Conservation (phyloP, 2,329 filamentous ascomycete genomes). For the Scedosporium apiospermum region DNA sequence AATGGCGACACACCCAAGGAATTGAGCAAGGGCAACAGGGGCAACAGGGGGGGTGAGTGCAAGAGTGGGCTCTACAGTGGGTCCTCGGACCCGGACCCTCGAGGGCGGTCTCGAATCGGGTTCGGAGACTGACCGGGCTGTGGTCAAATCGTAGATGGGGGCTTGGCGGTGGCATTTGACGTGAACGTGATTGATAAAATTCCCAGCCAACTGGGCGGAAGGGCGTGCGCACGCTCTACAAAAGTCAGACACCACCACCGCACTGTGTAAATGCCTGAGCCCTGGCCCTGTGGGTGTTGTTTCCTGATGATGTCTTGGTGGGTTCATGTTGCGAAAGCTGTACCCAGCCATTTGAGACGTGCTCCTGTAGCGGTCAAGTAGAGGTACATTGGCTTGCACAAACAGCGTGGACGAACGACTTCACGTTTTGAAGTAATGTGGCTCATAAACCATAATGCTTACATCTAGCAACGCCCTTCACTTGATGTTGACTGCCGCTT, state of each 20-base stretch:
- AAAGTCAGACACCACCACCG: neutral
- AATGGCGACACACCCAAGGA: no score
- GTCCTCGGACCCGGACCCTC: neutral
- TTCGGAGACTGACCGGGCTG: neutral
- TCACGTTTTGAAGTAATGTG: no score
- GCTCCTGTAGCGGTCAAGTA: no score
- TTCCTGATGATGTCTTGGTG: no score
- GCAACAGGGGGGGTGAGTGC: neutral
- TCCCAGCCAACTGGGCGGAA: neutral
- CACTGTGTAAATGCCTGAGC: no score
- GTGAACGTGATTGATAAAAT: neutral
- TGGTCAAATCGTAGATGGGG: neutral
- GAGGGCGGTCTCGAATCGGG: neutral
- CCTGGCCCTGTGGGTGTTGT: no score
- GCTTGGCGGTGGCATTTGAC: neutral
- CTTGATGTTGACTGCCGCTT: neutral
- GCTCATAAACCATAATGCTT: neutral
- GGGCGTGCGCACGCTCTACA: neutral
- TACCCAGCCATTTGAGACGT: no score
- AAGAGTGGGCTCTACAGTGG: neutral
- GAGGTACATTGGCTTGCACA: no score
- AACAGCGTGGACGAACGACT: no score
- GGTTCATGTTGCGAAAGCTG: no score
- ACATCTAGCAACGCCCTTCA: neutral
- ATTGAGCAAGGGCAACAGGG: no score